Conservation (phyloP, 306 rosid genomes). For the Vigna mungo region DNA sequence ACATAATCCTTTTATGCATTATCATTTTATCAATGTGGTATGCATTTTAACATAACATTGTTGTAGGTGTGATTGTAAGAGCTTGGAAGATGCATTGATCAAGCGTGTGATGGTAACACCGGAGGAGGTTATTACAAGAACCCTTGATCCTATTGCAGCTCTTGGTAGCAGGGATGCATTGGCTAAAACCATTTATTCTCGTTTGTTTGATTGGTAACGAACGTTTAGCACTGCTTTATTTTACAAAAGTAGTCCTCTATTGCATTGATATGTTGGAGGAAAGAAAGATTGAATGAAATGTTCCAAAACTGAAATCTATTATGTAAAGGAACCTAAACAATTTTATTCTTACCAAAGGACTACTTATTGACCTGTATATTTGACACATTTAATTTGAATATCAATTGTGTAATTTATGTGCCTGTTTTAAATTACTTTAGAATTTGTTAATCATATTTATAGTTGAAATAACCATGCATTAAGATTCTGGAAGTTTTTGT, state of each 20-base stretch:
- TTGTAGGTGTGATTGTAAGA: conserved; percentile 86
- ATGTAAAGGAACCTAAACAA: conserved; percentile 4
- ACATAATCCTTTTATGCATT: conserved; percentile 43
- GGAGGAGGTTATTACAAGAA: conserved; percentile 97
- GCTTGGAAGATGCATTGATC: conserved; percentile 98
- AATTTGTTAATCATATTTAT: conserved; percentile 17
- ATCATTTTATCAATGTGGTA: conserved; percentile 33
- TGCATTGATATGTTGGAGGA: conserved; percentile 36
- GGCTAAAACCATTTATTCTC: conserved; percentile 93
- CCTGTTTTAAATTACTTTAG: background rate
- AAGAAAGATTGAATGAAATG: conserved; percentile 29
- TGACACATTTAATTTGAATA: conserved; percentile 21
- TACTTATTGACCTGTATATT: conserved; percentile 24
- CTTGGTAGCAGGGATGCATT: conserved; percentile 94
- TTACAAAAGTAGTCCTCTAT: conserved; percentile 35
- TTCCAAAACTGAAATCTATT: conserved; percentile 10
- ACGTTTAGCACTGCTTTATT: conserved; percentile 42
- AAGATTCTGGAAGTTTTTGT: conserved; percentile 7
- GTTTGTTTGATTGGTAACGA: conserved; percentile 97
- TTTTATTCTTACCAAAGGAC: conserved; percentile 16
- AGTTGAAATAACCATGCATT: conserved; percentile 18
- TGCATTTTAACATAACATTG: conserved; percentile 36
- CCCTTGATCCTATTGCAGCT: conserved; percentile 98
- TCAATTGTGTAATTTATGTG: conserved; percentile 27
- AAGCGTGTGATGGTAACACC: conserved; percentile 99